Percentiles rank a stretch among this genome's conserved stretches.
phyloP scores from a whole-genome alignment of 805 yeast species.

The Isabelozyma rhagii region DNA sequence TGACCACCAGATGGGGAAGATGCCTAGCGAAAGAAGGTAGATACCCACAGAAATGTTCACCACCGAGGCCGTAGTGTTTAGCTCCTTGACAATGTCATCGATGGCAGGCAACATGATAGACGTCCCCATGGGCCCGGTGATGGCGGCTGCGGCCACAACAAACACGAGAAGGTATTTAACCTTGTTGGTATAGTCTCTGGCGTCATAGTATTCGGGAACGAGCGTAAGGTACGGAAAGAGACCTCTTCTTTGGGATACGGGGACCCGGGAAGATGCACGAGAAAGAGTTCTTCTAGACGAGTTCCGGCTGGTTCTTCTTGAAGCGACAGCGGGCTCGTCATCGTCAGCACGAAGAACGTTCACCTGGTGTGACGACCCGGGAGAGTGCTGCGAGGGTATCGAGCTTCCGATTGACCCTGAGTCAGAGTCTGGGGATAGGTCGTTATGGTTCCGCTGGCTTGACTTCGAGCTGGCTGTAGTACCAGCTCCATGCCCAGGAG shows the following conservation, averaged over 20 bases:
- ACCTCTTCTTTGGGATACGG: conserved; percentile 52
- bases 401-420: too few relatives aligned
- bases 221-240: conserved; percentile 48
- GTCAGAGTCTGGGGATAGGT: too few relatives aligned
- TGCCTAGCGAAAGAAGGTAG: conserved; percentile 68
- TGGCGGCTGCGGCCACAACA: conserved; percentile 68
- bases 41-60: conserved; percentile 81
- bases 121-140: conserved; percentile 88
- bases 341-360: too few relatives aligned
- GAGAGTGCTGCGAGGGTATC: too few relatives aligned
- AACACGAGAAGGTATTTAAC: conserved; percentile 56
- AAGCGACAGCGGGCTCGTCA: not conserved
- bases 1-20: conserved; percentile 90
- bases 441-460: too few relatives aligned
- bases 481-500: too few relatives aligned
- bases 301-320: not conserved
- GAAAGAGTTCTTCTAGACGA: not conserved
- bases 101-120: conserved; percentile 81
- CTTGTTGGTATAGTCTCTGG: conserved; percentile 55
- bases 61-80: conserved; percentile 54
- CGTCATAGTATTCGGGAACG: conserved; percentile 70
- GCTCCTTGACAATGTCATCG: conserved; percentile 50
- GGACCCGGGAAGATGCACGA: conserved; percentile 7
- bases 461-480: too few relatives aligned
- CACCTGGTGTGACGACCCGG: too few relatives aligned